Conservation (phyloP, 768 basidiomycete species). For the Mycena indigotica region DNA sequence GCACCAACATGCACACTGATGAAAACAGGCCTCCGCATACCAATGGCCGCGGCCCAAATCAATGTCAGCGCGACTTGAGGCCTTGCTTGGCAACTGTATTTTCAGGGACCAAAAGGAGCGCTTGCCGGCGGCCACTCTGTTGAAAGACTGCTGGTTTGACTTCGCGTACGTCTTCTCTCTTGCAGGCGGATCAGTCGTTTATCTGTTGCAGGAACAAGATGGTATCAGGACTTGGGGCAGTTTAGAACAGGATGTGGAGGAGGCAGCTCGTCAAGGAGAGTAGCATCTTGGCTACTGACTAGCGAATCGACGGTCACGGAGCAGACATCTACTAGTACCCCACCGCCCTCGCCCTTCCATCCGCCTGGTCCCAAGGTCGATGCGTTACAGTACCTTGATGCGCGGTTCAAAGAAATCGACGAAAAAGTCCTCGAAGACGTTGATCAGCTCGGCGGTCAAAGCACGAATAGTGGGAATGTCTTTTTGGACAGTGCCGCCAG, state of each 20-base stretch:
- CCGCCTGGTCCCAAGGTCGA: slow-evolving; percentile 75
- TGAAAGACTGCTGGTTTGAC: background rate
- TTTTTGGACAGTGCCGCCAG: too few species aligned
- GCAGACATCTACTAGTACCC: slow-evolving; percentile 74
- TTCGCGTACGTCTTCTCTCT: too few species aligned
- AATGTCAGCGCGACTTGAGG: background rate
- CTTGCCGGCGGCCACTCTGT: background rate
- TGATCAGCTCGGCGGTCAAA: too few species aligned
- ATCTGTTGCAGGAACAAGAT: too few species aligned
- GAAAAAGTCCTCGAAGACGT: slow-evolving; percentile 79
- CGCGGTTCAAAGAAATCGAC: slow-evolving; percentile 77
- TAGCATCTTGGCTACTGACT: too few species aligned
- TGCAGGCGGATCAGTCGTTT: too few species aligned
- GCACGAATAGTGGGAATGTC: too few species aligned
- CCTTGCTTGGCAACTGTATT: background rate
- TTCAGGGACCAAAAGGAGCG: background rate
- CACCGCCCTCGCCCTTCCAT: slow-evolving; percentile 77
- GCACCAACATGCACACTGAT: too few species aligned
- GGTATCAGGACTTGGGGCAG: too few species aligned
- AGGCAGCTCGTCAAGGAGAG: too few species aligned
- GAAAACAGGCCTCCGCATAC: background rate
- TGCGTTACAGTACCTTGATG: slow-evolving; percentile 85
- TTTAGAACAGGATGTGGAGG: too few species aligned
- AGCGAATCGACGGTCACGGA: too few species aligned
- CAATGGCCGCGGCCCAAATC: background rate